Evolutionary conservation across 2,329 filamentous ascomycete genomes (phyloP), one percentile per base, ranked within the genome.

Genomic region (Didymella segeticola): DNA sequence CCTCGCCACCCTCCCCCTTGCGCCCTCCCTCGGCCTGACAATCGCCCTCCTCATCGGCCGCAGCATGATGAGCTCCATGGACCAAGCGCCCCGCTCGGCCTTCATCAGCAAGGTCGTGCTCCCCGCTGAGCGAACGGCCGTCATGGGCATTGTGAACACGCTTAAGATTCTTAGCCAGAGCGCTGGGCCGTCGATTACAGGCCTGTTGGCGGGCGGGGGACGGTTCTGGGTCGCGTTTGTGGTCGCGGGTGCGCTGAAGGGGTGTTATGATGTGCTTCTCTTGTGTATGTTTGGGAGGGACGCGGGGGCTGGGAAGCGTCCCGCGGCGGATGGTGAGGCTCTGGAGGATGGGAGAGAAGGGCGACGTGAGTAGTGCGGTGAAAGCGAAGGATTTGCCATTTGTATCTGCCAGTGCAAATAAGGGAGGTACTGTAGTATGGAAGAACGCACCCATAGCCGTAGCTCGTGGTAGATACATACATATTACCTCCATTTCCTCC

Each of bases 211-310:
- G 6, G 70, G 67, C 1, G 55, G 56, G 3, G 59, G 59, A 6
- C 48, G 60, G 17, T 77, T 76, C 34, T 75, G 74, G 74, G 66
- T 76, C 5, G 73, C 74, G 2, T 77, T 77, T 53, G 66, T 75
- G 19, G 64, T 67, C 2, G 75, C 75, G 1, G 75, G 75, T 0
- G 67, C 63, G 2, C 39, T 76, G 55, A 75, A 75, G 47, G 67
- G 62, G 6, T 45, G 54, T 0, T 77, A 77, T 37, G 75, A 77
- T 61, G 14, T 75, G 4, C 56, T 71, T 19, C 54, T 77, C 10
- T 58, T 75, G n/a, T 62, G 54, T 0, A 64, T 75, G 34, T 76
- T 76, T 59, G 68, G 71, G 14, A 69, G 68, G 5, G 56, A 52
- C 22, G 64, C 67, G 25, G 55, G 62, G 19, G 47, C 9, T 9